These are phyloP conservation scores for Cutaneotrichosporon cyanovorans DNA, from an alignment of 1,284 basidiomycete genomes.

Conservation along the genomic window DNA sequence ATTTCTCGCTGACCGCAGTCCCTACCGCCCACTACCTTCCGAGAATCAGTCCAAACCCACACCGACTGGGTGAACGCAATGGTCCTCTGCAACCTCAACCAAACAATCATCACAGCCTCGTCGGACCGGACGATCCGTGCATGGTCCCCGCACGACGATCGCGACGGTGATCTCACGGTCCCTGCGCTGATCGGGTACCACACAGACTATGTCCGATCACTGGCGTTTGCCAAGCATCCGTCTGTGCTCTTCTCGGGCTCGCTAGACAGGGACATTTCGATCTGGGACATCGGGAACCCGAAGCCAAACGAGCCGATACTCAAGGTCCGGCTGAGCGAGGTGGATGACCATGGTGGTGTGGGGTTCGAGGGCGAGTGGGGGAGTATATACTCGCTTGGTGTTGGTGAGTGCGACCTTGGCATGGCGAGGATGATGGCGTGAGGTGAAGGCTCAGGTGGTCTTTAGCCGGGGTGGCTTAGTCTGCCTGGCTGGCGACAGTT, in stretches of 20 bases:
- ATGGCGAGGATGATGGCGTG: too few relatives aligned
- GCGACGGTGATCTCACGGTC: constrained; percentile 50
- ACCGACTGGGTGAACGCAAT: constrained; percentile 97
- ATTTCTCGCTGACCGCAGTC: constrained; percentile 11
- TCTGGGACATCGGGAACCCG: constrained; percentile 75
- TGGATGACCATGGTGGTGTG: constrained; percentile 33
- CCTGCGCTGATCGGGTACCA: constrained; percentile 73
- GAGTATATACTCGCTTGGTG: constrained; percentile 69
- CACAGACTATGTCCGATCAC: constrained; percentile 81
- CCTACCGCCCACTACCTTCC: constrained; percentile 51
- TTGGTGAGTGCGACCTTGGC: constrained; percentile 46
- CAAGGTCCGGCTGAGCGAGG: constrained; percentile 35
- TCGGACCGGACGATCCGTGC: constrained; percentile 91
- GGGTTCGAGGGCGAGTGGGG: constrained; percentile 52
- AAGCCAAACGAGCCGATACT: constrained; percentile 40
- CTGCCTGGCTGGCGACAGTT: too few relatives aligned
- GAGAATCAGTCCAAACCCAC: constrained; percentile 77
- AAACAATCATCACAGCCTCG: constrained; percentile 89
- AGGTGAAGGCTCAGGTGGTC: too few relatives aligned
- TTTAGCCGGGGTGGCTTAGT: too few relatives aligned
- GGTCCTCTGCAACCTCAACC: constrained; percentile 82
- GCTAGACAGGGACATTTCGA: constrained; percentile 84
- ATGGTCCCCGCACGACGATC: constrained; percentile 70
- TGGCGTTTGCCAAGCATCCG: constrained; percentile 68
- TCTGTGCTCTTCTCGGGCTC: constrained; percentile 88